These are phyloP conservation scores for Aspergillus kassunensis DNA, from an alignment of 495 filamentous ascomycete genomes.

Conservation along the genomic window DNA sequence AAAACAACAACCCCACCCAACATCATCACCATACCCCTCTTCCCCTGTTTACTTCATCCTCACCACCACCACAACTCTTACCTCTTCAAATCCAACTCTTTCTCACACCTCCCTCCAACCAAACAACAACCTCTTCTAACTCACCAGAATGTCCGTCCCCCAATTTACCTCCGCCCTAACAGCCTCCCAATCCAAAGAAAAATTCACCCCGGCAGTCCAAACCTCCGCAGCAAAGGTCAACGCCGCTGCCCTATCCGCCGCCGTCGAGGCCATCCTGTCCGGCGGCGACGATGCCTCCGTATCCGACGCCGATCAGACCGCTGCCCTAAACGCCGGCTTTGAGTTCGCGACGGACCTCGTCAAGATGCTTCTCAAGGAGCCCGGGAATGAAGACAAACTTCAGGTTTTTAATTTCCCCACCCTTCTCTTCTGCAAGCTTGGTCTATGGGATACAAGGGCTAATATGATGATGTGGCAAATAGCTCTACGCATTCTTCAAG, in stretches of 20 bases:
- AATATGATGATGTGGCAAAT: constrained; percentile 1
- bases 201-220: constrained; percentile 33
- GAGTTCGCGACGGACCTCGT: constrained; percentile 51
- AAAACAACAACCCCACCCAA: neutral
- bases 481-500: constrained; percentile 62
- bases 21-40: neutral
- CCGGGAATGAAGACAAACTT: constrained; percentile 50
- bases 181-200: constrained; percentile 28
- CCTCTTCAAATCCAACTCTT: too few species aligned
- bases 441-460: neutral
- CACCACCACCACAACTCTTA: neutral
- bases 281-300: constrained; percentile 18
- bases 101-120: neutral
- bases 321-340: constrained; percentile 33
- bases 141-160: constrained; percentile 31
- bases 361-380: constrained; percentile 52
- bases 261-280: constrained; percentile 25
- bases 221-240: constrained; percentile 27
- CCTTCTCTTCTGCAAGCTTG: neutral
- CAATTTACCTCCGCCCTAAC: constrained; percentile 31
- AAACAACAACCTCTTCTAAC: neutral
- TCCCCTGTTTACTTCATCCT: neutral
- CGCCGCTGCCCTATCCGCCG: constrained; percentile 27
- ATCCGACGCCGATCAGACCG: constrained; percentile 18
- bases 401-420: constrained; percentile 42